A percentile compares a stretch with the other conserved stretches of the same genome.
Evolutionary conservation across 2,329 filamentous ascomycete species (phyloP).

Genomic region (Xylaria sp.): DNA sequence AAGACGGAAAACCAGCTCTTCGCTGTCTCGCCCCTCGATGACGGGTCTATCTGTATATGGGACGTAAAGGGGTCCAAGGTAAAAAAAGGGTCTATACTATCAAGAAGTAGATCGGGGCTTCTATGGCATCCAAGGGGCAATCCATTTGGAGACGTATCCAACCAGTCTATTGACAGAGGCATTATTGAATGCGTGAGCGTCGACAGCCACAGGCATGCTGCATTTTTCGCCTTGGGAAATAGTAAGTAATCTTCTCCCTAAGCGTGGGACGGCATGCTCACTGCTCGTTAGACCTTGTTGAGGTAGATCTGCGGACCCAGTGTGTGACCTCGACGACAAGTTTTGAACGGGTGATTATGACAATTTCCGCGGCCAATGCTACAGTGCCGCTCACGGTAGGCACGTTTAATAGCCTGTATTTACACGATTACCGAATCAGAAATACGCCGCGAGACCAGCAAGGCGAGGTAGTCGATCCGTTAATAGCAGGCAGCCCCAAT

Average conservation of each 20-base stretch:
- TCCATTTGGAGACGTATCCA: conserved; percentile 47
- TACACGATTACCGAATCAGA: conserved; percentile 74
- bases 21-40: conserved; percentile 79
- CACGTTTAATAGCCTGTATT: conserved; percentile 79
- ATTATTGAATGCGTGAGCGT: conserved; percentile 85
- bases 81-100: conserved; percentile 66
- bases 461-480: conserved; percentile 46
- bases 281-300: conserved; percentile 63
- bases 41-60: conserved; percentile 89
- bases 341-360: conserved; percentile 84
- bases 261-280: conserved; percentile 20
- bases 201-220: conserved; percentile 68
- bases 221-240: conserved; percentile 81
- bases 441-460: conserved; percentile 41
- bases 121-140: conserved; percentile 53
- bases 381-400: conserved; percentile 80
- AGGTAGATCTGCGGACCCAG: conserved; percentile 80
- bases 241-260: conserved; percentile 50
- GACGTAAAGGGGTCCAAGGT: conserved; percentile 66
- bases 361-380: conserved; percentile 72
- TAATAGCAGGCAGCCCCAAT: conserved; percentile 36
- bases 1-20: conserved; percentile 58
- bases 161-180: conserved; percentile 53
- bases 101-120: conserved; percentile 69
- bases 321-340: conserved; percentile 70